phyloP scores from a whole-genome alignment of 179 eudicot species.

The Vitellaria paradoxa region DNA sequence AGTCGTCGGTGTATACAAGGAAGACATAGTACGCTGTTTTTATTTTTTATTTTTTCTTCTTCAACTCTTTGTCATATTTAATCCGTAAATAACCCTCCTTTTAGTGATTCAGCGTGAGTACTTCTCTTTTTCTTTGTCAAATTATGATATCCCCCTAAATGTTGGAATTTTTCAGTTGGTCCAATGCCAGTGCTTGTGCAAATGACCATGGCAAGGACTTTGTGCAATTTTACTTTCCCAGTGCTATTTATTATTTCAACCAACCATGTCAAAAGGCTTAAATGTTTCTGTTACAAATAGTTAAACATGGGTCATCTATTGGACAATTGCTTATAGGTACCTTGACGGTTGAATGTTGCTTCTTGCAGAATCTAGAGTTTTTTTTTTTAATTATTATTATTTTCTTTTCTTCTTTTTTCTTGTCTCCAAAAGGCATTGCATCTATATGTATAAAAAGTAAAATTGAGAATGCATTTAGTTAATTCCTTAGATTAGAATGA shows the following conservation, averaged over 20 bases:
- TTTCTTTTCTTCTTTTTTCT: neutral
- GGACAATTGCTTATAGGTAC: neutral
- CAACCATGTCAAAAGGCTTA: neutral
- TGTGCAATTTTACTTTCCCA: neutral
- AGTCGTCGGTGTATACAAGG: constrained; percentile 83
- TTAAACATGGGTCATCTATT: neutral
- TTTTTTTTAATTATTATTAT: neutral
- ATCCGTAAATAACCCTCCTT: neutral
- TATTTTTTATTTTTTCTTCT: neutral
- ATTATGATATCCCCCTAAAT: neutral
- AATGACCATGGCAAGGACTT: neutral
- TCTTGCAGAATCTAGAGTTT: neutral
- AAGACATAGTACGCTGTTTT: constrained; percentile 25
- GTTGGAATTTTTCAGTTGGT: neutral
- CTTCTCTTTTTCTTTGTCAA: neutral
- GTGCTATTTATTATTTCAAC: neutral
- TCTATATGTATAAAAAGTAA: too few relatives aligned
- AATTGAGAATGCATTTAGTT: neutral
- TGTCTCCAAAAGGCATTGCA: neutral
- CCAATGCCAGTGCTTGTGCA: neutral
- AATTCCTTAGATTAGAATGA: neutral
- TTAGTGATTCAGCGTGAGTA: neutral
- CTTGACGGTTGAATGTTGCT: neutral
- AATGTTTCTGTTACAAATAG: neutral
- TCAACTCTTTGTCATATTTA: too few relatives aligned